Percentiles rank a stretch among this genome's conserved stretches.
Conservation (phyloP, 768 basidiomycete species). For the Boletellus emodensis region DNA sequence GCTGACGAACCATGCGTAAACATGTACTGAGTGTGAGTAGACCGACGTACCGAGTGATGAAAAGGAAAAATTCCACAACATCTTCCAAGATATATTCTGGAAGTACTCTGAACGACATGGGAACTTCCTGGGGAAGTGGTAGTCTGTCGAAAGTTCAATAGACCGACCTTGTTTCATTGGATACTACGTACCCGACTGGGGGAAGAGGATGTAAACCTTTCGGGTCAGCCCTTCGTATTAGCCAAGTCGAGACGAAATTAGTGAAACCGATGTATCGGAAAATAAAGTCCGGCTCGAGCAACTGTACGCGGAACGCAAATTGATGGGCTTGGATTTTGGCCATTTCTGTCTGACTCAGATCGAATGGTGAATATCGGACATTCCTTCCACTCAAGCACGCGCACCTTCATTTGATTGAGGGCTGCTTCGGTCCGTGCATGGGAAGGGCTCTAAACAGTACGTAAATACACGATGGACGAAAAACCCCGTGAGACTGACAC, state of each 20-base stretch:
- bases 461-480: background rate
- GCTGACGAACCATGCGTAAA: constrained; percentile 31
- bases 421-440: constrained; percentile 76
- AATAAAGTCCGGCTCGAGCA: constrained; percentile 82
- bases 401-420: constrained; percentile 76
- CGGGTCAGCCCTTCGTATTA: constrained; percentile 88
- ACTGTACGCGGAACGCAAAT: constrained; percentile 77
- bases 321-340: constrained; percentile 68
- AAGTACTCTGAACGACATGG: constrained; percentile 77
- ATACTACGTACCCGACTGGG: constrained; percentile 53
- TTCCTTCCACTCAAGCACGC: background rate
- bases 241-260: constrained; percentile 91
- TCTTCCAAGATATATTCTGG: constrained; percentile 96
- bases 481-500: constrained; percentile 45
- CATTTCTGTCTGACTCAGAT: constrained; percentile 52
- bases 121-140: constrained; percentile 82
- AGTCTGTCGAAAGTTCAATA: constrained; percentile 46
- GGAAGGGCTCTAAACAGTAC: constrained; percentile 49
- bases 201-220: constrained; percentile 69
- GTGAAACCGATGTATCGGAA: constrained; percentile 77
- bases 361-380: background rate
- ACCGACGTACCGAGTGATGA: constrained; percentile 66
- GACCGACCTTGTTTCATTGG: background rate
- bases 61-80: constrained; percentile 84
- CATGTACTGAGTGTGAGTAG: background rate